Conservation (phyloP, 352 stramenopile species). For the Pythium myriotylum region DNA sequence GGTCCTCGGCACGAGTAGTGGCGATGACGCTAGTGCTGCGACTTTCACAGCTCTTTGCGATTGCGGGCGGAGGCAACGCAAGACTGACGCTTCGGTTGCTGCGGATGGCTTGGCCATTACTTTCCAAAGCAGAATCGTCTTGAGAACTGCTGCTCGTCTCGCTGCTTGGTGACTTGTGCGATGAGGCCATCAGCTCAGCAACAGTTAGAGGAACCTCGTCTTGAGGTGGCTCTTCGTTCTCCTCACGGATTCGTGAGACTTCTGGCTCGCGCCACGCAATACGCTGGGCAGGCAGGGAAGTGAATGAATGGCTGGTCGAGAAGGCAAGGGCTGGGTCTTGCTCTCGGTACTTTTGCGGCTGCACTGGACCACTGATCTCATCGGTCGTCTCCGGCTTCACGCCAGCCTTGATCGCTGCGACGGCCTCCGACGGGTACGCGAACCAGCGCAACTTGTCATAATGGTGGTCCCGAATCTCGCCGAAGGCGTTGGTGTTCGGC, state of each 20-base stretch:
- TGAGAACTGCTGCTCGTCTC: background rate
- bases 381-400: background rate
- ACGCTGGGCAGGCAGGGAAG: background rate
- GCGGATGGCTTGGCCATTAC: background rate
- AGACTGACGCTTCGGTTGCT: conserved; percentile 1
- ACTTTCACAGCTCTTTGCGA: background rate
- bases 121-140: background rate
- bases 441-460: conserved; percentile 51
- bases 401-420: conserved; percentile 18
- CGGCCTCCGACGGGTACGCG: conserved; percentile 43
- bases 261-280: conserved; percentile 13
- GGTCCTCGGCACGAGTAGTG: conserved; percentile 1
- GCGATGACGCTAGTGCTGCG: conserved; percentile 4
- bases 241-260: background rate
- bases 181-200: conserved; percentile 1
- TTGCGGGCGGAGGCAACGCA: background rate
- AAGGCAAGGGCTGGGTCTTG: conserved; percentile 18
- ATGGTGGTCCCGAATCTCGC: conserved; percentile 29
- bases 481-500: conserved; percentile 11
- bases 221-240: background rate
- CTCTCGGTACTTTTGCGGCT: conserved; percentile 32
- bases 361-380: conserved; percentile 24
- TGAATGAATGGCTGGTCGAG: conserved; percentile 9
- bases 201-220: conserved; percentile 1
- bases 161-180: background rate